Evolutionary conservation across 2,329 filamentous ascomycete genomes (phyloP), one percentile per base, ranked within the genome.

Genomic region (Tolypocladium pustulatum): DNA sequence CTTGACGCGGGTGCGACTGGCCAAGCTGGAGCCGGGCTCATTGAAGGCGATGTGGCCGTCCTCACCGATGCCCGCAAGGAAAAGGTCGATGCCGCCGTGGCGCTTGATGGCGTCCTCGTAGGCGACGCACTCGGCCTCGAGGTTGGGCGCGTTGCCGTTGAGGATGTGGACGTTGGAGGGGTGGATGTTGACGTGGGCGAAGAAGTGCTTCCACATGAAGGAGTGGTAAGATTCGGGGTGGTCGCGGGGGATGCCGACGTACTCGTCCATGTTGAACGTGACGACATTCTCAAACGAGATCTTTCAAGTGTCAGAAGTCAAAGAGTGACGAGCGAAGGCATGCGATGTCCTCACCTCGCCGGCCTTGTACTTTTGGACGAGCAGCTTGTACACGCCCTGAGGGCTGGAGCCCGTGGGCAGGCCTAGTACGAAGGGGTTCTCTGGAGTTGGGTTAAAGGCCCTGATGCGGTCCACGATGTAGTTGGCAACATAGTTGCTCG

Each of bases 231-330:
- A 91, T 72, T 94, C 86, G 15, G 89, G 86, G 71, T 95, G 89
- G 66, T 92, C 89, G 67, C 89, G 85, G 38, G 90, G 87, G 62
- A 95, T 82, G 59, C 88, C 89, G 64, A 94, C 89, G 68, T 95
- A 95, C 75, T 95, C 90, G 74, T 95, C 90, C 90, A 94, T 94
- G 74, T 94, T 94, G 80, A 95, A 95, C 32, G 90, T 95, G 69
- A 94, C 83, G 67, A 95, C 89, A 87, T 95, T 84, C 68, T 87
- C 86, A 71, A 95, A 95, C 1, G 90, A 93, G 67, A 95, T 86
- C 69, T 90, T 20, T 5, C 7, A 36, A 55, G 17, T 25, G 69
- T 51, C 25, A 37, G 30, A 12, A 25, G 27, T 2, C 36, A 9
- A 13, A 25, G 25, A 34, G 20, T 25, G 20, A 41, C 54, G 17